Conservation (phyloP, 2,329 filamentous ascomycete genomes). For the Pseudogymnoascus sp. region DNA sequence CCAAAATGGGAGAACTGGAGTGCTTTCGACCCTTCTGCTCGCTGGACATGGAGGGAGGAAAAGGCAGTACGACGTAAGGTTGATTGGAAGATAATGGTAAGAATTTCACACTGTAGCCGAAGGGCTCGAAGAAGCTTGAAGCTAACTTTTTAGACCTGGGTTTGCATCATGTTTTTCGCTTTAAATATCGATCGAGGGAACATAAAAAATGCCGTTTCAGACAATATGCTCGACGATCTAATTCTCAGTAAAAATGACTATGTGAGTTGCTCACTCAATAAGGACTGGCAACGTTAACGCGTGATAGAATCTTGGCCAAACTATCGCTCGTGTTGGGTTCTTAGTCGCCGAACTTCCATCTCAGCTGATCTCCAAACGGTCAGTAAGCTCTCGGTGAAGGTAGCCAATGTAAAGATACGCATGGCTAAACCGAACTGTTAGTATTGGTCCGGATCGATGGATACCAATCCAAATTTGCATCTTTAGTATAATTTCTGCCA, state of each 20-base stretch:
- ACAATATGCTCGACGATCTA: slow-evolving; percentile 50
- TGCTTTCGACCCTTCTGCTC: slow-evolving; percentile 19
- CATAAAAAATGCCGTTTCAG: slow-evolving; percentile 47
- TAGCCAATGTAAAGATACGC: background rate
- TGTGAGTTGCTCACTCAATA: slow-evolving; percentile 35
- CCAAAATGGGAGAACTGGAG: slow-evolving; percentile 20
- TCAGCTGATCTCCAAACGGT: slow-evolving; percentile 49
- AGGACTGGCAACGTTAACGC: slow-evolving; percentile 3
- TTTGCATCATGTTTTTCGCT: slow-evolving; percentile 51
- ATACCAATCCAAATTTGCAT: slow-evolving; percentile 40
- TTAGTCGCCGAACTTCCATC: slow-evolving; percentile 51
- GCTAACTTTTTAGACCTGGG: slow-evolving; percentile 21
- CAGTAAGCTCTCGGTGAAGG: background rate
- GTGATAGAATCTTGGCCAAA: slow-evolving; percentile 41
- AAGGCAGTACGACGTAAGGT: slow-evolving; percentile 20
- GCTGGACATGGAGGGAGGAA: slow-evolving; percentile 23
- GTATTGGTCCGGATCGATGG: slow-evolving; percentile 40
- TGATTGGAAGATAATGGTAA: slow-evolving; percentile 26
- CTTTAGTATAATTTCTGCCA: background rate
- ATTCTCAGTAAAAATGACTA: slow-evolving; percentile 34
- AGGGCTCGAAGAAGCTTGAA: background rate
- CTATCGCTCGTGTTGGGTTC: slow-evolving; percentile 45
- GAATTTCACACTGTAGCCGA: background rate
- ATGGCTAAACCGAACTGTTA: background rate
- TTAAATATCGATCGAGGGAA: slow-evolving; percentile 54